These are phyloP conservation scores for Esteya vermicola DNA, from an alignment of 2,329 filamentous ascomycete species.

Conservation along the genomic window DNA sequence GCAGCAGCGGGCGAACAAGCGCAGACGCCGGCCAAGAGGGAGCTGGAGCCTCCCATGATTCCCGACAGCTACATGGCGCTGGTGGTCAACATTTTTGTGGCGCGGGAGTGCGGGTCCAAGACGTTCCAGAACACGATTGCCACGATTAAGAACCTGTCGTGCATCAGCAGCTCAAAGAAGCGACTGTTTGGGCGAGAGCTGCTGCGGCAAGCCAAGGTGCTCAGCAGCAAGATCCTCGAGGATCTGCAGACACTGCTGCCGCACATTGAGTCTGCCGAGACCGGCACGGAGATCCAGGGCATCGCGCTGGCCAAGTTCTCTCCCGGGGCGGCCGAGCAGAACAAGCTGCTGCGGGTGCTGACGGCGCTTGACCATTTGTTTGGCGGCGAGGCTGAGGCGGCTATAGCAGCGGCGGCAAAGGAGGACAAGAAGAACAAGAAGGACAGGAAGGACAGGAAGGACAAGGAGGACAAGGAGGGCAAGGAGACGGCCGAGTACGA, in stretches of 20 bases:
- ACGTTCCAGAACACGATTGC: slow-evolving; percentile 96
- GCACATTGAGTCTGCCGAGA: slow-evolving; percentile 74
- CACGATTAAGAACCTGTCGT: slow-evolving; percentile 95
- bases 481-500: slow-evolving; percentile 19
- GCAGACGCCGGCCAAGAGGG: too few species aligned
- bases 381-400: slow-evolving; percentile 58
- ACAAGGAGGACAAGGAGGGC: slow-evolving; percentile 54
- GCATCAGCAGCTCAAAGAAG: slow-evolving; percentile 82
- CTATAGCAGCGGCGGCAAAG: slow-evolving; percentile 16
- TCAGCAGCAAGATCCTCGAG: slow-evolving; percentile 71
- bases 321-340: slow-evolving; percentile 87
- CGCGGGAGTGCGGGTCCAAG: slow-evolving; percentile 90
- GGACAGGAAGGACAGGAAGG: slow-evolving; percentile 48
- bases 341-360: slow-evolving; percentile 81
- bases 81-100: slow-evolving; percentile 93
- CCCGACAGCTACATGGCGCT: slow-evolving; percentile 80
- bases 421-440: neutral
- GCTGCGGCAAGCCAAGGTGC: slow-evolving; percentile 67
- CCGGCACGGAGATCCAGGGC: slow-evolving; percentile 88
- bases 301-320: slow-evolving; percentile 92
- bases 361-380: slow-evolving; percentile 94
- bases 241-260: slow-evolving; percentile 76
- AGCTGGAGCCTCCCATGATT: slow-evolving; percentile 68
- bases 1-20: slow-evolving; percentile 22
- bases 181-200: slow-evolving; percentile 86